Percentiles rank a stretch among this genome's conserved stretches.
These are phyloP conservation scores for Yarrowia deformans DNA, from an alignment of 805 yeast genomes.

Conservation along the genomic window DNA sequence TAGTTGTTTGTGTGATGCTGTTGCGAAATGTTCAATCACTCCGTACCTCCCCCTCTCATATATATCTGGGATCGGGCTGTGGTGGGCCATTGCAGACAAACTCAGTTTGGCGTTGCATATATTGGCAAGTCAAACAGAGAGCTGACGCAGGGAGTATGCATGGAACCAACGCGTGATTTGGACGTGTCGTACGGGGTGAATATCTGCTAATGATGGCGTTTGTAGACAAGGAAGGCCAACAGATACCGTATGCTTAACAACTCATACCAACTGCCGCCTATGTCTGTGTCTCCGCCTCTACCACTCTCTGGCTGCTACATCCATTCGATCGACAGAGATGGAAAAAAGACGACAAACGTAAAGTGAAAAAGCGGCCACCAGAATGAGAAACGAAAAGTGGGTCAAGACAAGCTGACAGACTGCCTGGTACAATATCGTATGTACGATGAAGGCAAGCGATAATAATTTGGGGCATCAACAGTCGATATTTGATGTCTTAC, in stretches of 20 bases:
- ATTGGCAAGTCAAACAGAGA: conserved; percentile 14
- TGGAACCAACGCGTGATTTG: conserved; percentile 17
- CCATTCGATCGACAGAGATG: conserved; percentile 16
- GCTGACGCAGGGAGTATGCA: conserved; percentile 30
- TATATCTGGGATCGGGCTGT: conserved; percentile 29
- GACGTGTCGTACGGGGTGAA: background rate
- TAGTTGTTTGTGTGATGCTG: background rate
- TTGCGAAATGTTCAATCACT: background rate
- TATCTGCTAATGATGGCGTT: no score
- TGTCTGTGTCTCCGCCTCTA: no score
- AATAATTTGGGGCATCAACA: no score
- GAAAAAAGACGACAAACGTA: conserved; percentile 3
- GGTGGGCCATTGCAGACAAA: conserved; percentile 26
- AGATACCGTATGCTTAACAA: no score
- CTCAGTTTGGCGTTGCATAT: conserved; percentile 10
- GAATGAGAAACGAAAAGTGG: background rate
- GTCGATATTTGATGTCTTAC: no score
- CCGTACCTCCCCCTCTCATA: background rate
- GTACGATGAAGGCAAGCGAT: no score
- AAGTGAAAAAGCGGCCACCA: conserved; percentile 8
- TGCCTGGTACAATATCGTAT: no score
- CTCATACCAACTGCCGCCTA: no score
- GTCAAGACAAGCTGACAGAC: background rate
- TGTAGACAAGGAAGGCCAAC: no score
- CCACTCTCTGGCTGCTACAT: background rate